A percentile compares a stretch with the other conserved stretches of the same genome.
These are phyloP conservation scores for Colletotrichum tropicicola DNA, from an alignment of 2,329 filamentous ascomycete species.

Conservation along the genomic window DNA sequence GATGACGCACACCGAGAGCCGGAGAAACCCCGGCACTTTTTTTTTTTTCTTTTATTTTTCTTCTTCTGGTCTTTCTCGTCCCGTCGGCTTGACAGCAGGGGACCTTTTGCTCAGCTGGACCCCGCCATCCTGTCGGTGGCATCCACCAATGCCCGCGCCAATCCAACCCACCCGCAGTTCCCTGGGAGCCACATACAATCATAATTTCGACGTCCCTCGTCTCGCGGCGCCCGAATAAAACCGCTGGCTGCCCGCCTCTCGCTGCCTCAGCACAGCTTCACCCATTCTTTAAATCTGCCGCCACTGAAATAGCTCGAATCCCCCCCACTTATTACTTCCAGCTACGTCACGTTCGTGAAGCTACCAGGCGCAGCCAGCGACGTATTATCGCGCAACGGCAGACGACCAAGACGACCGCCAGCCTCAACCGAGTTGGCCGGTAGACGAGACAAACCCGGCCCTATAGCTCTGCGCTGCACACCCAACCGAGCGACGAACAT, in stretches of 20 bases:
- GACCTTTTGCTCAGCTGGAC: not conserved
- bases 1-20: slow-evolving; percentile 27
- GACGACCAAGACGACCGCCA: not conserved
- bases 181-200: slow-evolving; percentile 25
- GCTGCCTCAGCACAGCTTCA: not conserved
- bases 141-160: slow-evolving; percentile 26
- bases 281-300: not conserved
- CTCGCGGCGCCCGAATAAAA: slow-evolving; percentile 16
- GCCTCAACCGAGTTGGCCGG: not conserved
- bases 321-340: not conserved
- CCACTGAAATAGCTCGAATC: not conserved
- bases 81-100: not conserved
- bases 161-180: slow-evolving; percentile 6
- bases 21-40: slow-evolving; percentile 21
- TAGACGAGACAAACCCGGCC: not conserved
- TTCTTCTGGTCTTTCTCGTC: not conserved
- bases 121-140: not conserved
- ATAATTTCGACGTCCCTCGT: slow-evolving; percentile 24
- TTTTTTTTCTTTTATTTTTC: not conserved
- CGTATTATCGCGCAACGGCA: not conserved
- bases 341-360: not conserved
- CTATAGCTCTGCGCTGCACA: not conserved
- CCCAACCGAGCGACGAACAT: not conserved
- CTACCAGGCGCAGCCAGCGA: not conserved
- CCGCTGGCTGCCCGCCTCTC: not conserved